Percentiles rank a stretch among this genome's conserved stretches.
Conservation (phyloP, 805 yeast genomes). For the Dipodascus albidus region DNA sequence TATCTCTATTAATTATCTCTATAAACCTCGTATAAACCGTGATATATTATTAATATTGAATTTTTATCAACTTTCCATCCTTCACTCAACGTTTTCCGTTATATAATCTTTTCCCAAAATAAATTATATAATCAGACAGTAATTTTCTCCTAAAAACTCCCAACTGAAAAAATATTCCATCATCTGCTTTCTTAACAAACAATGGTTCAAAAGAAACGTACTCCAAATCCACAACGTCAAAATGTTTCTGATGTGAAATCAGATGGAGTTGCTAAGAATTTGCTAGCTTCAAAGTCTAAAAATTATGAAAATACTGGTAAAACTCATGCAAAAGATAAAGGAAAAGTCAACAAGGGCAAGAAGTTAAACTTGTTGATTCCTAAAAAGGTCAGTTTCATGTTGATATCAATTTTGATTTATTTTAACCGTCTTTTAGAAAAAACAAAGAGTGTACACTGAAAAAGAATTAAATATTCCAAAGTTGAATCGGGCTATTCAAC, state of each 20-base stretch:
- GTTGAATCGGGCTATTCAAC: conserved; percentile 71
- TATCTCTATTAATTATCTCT: too few species aligned
- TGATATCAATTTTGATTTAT: background rate
- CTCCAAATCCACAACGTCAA: background rate
- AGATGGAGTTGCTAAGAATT: conserved; percentile 17
- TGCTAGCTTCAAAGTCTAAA: conserved; percentile 11
- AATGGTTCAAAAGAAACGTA: background rate
- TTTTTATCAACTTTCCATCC: background rate
- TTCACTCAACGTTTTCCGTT: too few species aligned
- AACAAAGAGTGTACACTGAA: conserved; percentile 42
- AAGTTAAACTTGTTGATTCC: background rate
- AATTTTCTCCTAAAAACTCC: too few species aligned
- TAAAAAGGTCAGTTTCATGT: background rate
- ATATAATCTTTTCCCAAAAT: too few species aligned
- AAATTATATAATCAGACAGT: too few species aligned
- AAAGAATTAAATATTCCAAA: conserved; percentile 70
- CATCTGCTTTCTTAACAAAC: background rate
- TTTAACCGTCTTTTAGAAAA: conserved; percentile 12
- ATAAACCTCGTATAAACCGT: too few species aligned
- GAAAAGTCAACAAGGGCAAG: background rate
- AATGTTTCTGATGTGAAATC: conserved; percentile 11
- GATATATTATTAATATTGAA: too few species aligned
- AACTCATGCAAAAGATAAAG: background rate
- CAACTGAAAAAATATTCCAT: background rate
- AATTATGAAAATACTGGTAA: conserved; percentile 9